phyloP scores from a whole-genome alignment of 345 rosid genomes.

The Aethionema arabicum region DNA sequence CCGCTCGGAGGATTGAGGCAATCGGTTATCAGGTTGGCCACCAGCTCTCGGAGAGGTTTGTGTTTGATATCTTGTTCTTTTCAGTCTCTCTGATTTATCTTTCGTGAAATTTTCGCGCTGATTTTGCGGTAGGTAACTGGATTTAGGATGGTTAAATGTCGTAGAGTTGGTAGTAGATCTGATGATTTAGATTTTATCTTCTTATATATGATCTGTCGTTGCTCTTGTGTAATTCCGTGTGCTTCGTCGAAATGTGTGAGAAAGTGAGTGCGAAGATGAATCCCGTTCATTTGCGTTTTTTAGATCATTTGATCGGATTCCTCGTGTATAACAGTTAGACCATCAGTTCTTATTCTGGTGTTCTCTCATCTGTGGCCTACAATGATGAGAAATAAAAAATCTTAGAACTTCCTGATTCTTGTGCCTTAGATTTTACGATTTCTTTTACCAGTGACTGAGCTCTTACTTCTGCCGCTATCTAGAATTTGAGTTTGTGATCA shows the following conservation, averaged over 20 bases:
- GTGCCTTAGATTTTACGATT: not conserved
- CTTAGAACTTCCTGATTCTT: constrained; percentile 5
- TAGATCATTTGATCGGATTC: not conserved
- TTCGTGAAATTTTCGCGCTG: not conserved
- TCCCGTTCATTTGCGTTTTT: not conserved
- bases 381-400: not conserved
- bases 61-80: constrained; percentile 20
- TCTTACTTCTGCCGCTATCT: not conserved
- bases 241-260: not conserved
- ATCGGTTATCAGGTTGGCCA: constrained; percentile 99
- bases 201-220: constrained; percentile 3
- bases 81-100: constrained; percentile 5
- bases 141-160: not conserved
- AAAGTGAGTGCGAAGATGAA: constrained; percentile 6
- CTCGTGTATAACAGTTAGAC: too few relatives aligned
- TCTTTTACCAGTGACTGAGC: not conserved
- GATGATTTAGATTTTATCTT: constrained; percentile 11
- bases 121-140: not conserved
- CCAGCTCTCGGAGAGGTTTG: constrained; percentile 97
- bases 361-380: not conserved
- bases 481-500: constrained; percentile 15
- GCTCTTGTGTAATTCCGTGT: constrained; percentile 11
- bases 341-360: not conserved
- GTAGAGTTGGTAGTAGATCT: constrained; percentile 27
- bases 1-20: constrained; percentile 98